A percentile compares a stretch with the other conserved stretches of the same genome.
Conservation (phyloP, 2,329 filamentous ascomycete genomes). For the Mollisiaceae sp. region DNA sequence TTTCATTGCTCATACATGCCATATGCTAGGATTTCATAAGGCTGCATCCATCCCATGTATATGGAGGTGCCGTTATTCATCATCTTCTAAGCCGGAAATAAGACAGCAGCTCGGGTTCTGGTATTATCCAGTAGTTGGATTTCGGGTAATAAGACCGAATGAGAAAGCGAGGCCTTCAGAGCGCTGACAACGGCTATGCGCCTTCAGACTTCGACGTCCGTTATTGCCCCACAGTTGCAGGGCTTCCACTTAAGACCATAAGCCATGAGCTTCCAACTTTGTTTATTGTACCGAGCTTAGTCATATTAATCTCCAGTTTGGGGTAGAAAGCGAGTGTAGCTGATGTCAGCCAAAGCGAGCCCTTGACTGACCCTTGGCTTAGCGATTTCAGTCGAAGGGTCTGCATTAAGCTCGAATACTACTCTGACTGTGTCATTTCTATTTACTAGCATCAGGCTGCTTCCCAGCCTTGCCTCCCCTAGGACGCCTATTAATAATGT, state of each 20-base stretch:
- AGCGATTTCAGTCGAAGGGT: not conserved
- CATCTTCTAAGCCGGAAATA: too few species aligned
- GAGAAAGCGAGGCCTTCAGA: too few species aligned
- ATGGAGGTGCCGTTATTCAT: too few species aligned
- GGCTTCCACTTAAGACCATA: not conserved
- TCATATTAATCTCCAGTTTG: not conserved
- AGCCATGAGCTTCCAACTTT: not conserved
- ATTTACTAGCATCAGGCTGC: not conserved
- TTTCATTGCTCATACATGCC: too few species aligned
- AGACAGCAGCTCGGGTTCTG: too few species aligned
- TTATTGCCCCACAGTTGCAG: not conserved
- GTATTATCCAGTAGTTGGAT: too few species aligned
- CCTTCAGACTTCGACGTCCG: not conserved
- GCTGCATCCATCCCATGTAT: too few species aligned
- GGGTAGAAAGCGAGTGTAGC: not conserved
- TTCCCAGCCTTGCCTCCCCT: not conserved
- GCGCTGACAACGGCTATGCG: too few species aligned
- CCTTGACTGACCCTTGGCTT: not conserved
- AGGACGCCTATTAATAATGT: not conserved
- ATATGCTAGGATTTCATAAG: too few species aligned
- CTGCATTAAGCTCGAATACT: not conserved
- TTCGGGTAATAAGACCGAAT: too few species aligned
- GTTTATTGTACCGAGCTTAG: too few species aligned
- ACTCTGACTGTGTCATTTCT: slow-evolving; percentile 1
- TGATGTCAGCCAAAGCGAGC: not conserved